Conservation (phyloP, 2,329 filamentous ascomycete species). For the Botrytis porri region DNA sequence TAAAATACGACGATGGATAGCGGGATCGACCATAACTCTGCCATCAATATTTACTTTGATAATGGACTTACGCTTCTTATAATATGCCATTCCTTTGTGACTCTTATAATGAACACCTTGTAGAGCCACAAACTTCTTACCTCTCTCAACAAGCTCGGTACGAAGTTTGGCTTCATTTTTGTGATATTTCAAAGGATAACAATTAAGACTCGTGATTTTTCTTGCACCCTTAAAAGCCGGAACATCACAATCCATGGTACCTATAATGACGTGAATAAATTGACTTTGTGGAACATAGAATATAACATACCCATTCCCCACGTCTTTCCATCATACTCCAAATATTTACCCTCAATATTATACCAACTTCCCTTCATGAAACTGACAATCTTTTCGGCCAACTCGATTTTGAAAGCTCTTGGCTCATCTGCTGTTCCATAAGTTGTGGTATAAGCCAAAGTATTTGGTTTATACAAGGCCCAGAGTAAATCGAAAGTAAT, state of each 20-base stretch:
- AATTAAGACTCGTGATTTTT: conserved; percentile 75
- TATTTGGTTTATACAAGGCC: conserved; percentile 86
- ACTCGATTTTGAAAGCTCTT: conserved; percentile 77
- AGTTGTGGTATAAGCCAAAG: conserved; percentile 71
- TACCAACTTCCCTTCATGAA: conserved; percentile 75
- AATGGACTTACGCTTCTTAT: conserved; percentile 73
- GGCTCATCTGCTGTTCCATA: conserved; percentile 76
- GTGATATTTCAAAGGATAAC: conserved; percentile 79
- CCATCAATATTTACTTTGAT: conserved; percentile 83
- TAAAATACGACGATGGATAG: conserved; percentile 77
- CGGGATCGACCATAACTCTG: conserved; percentile 83
- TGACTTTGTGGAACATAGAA: neutral
- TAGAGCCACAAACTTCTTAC: conserved; percentile 80
- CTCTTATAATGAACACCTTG: conserved; percentile 79
- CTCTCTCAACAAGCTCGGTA: conserved; percentile 69
- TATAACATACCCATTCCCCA: conserved; percentile 64
- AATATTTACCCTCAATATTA: conserved; percentile 71
- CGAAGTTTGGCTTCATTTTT: conserved; percentile 65
- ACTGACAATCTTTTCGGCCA: conserved; percentile 65
- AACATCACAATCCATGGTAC: conserved; percentile 64
- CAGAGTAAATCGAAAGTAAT: conserved; percentile 88
- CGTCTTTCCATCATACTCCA: conserved; percentile 84
- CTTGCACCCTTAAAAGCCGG: conserved; percentile 73
- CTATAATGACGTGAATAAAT: conserved; percentile 25
- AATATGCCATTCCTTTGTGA: conserved; percentile 80